Conservation (phyloP, 495 filamentous ascomycete genomes). For the Penicillium goetzii region DNA sequence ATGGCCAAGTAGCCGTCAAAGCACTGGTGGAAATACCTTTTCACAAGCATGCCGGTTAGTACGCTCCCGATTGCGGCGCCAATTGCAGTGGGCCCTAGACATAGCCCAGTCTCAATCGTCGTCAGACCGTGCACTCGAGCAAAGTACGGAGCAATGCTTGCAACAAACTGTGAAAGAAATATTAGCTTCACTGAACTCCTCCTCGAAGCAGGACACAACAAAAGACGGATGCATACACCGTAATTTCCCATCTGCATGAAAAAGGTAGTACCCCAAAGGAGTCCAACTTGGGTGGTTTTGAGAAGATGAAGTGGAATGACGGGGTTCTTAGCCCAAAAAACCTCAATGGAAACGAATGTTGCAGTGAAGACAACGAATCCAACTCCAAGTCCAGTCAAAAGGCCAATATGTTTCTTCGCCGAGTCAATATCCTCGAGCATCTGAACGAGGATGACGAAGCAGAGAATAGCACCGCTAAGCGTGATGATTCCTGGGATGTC, state of each 20-base stretch:
- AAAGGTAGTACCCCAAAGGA: background rate
- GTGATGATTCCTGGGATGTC: background rate
- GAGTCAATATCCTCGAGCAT: background rate
- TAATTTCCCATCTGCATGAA: slow-evolving; percentile 1
- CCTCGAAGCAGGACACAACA: background rate
- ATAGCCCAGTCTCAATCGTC: background rate
- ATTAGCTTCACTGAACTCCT: background rate
- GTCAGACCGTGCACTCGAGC: background rate
- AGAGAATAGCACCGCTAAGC: background rate
- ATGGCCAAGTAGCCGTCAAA: background rate
- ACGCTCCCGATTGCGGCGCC: background rate
- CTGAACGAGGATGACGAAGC: background rate
- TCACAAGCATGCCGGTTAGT: background rate
- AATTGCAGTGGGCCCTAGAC: background rate
- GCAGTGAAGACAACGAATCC: background rate
- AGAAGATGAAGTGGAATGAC: background rate
- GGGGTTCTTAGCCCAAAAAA: background rate
- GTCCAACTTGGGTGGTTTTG: background rate
- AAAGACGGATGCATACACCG: background rate
- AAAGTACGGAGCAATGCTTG: background rate
- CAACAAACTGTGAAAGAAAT: background rate
- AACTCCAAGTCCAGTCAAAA: background rate
- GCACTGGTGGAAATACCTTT: background rate
- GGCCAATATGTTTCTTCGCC: background rate
- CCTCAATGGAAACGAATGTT: background rate